These are phyloP conservation scores for Ceratocystis harringtonii DNA, from an alignment of 2,329 filamentous ascomycete genomes.

Conservation along the genomic window DNA sequence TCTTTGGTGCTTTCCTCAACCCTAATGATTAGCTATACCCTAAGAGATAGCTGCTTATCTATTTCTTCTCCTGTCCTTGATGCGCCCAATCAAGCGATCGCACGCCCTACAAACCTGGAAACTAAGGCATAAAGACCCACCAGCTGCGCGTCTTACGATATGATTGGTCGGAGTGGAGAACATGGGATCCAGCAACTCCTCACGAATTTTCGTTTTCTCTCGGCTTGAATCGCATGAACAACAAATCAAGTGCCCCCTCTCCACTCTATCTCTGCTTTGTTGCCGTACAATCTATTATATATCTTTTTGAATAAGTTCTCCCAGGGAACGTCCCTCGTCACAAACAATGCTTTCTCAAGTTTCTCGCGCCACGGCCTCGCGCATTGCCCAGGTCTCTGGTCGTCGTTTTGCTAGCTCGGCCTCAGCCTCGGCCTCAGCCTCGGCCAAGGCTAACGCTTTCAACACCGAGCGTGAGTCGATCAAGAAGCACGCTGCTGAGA, in stretches of 20 bases:
- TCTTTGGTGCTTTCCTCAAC: not conserved
- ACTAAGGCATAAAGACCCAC: not conserved
- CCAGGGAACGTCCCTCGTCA: too few relatives aligned
- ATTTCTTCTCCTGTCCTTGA: not conserved
- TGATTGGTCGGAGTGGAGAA: not conserved
- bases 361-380: conserved; percentile 47
- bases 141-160: not conserved
- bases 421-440: conserved; percentile 23
- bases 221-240: not conserved
- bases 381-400: conserved; percentile 43
- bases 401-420: conserved; percentile 57
- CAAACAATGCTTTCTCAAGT: conserved; percentile 47
- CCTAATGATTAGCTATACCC: not conserved
- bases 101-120: not conserved
- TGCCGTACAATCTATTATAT: not conserved
- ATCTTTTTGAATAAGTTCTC: not conserved
- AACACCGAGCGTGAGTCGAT: conserved; percentile 80
- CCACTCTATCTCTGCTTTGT: conserved; percentile 7
- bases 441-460: conserved; percentile 53
- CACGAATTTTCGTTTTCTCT: conserved; percentile 2
- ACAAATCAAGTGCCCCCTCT: not conserved
- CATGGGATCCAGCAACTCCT: conserved; percentile 3
- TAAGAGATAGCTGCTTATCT: not conserved
- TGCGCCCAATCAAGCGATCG: not conserved
- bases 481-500: conserved; percentile 75